Base-by-base conservation (phyloP, 768 basidiomycete genomes). In the Filobasidium wieringae region DNA sequence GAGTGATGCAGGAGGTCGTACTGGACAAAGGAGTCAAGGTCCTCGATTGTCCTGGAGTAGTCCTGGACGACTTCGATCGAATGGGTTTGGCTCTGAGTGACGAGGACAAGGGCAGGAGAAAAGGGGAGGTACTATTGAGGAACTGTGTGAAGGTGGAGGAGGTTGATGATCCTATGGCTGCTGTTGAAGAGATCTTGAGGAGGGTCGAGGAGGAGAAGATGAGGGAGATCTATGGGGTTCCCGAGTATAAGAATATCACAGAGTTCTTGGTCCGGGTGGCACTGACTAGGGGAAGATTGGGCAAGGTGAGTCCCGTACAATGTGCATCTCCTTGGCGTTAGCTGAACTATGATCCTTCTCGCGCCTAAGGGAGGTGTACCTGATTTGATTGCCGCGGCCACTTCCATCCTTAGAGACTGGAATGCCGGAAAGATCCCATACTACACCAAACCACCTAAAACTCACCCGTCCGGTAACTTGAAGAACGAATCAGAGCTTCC, bases 31-130 rank as follows among this genome's bases (percentile, higher is more conserved):
- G 91, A 0, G 80, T 99, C 68, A 83, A 85, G 56, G 84, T 97
- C 33, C 80, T 97, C 6, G 95, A 97, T 74, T 96, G 91, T 34
- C 93, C 95, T 0, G 95, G 93, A 60, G 90, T 97, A n/a, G 87
- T 99, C 1, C 88, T 95, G 64, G 88, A 91, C 60, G 87, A 89
- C 56, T 83, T 86, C 33, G 57, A 65, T 24, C 5, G 43, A 27
- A 47, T 47, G 43, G 49, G 47, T 27, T 39, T 50, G 29, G 53
- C 57, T 51, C 57, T 43, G 39, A 55, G 57, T 51, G 66, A 70
- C 55, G 69, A 57, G 30, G 72, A 63, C 41, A 68, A 63, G 24
- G 74, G 78, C 51, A 73, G 70, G 33, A 80, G 79, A 55, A 63
- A 80, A 73, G 73, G 74, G 43, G 76, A 82, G 64, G 78, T 92